phyloP scores from a whole-genome alignment of 2,329 filamentous ascomycete genomes.

The Claviceps capensis region DNA sequence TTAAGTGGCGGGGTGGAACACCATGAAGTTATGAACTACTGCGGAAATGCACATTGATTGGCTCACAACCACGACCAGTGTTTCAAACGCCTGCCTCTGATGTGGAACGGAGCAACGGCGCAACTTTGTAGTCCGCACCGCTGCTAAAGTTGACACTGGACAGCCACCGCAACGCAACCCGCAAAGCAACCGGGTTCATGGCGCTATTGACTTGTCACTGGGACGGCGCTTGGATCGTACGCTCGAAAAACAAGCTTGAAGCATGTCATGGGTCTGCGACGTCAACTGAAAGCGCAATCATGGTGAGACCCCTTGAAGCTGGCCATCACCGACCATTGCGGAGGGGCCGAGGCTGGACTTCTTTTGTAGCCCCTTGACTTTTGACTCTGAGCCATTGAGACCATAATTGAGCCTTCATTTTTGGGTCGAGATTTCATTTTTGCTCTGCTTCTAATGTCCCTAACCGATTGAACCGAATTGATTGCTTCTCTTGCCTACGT shows the following conservation, averaged over 20 bases:
- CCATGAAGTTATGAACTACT: neutral
- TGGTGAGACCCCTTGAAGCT: neutral
- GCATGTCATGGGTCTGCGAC: neutral
- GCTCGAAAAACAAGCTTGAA: too few relatives aligned
- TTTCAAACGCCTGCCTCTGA: neutral
- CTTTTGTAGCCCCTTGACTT: neutral
- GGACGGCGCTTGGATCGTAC: too few relatives aligned
- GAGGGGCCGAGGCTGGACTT: neutral
- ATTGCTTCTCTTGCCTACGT: neutral
- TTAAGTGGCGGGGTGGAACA: neutral
- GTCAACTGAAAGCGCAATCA: neutral
- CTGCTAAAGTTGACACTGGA: neutral
- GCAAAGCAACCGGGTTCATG: too few relatives aligned
- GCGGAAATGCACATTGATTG: neutral
- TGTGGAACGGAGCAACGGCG: constrained; percentile 16
- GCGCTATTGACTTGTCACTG: too few relatives aligned
- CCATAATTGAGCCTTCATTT: too few relatives aligned
- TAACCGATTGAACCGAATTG: neutral
- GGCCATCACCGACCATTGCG: neutral
- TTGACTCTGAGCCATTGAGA: too few relatives aligned
- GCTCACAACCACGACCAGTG: neutral
- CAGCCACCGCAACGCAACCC: too few relatives aligned
- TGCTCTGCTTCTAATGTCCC: neutral
- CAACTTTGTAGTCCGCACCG: constrained; percentile 9
- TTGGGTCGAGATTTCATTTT: neutral